Percentiles rank a stretch among this genome's conserved stretches.
Conservation (phyloP, 345 rosid species). For the Durio zibethinus region DNA sequence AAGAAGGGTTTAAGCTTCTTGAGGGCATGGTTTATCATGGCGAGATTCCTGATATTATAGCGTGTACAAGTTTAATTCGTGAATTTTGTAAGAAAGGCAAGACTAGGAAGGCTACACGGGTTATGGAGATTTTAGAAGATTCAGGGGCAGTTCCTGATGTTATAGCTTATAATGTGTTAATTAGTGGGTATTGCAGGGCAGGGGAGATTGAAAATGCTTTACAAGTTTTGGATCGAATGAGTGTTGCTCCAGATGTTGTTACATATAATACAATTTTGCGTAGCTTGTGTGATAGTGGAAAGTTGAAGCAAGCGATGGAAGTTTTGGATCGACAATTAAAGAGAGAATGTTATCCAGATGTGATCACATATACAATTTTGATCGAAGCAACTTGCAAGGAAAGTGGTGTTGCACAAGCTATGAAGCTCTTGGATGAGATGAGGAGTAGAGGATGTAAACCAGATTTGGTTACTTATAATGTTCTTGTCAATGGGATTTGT, state of each 20-base stretch:
- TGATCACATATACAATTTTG: constrained; percentile 71
- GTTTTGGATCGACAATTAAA: constrained; percentile 59
- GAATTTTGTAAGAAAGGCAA: constrained; percentile 72
- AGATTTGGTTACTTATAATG: constrained; percentile 77
- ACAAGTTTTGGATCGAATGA: constrained; percentile 62
- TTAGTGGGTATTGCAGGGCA: constrained; percentile 76
- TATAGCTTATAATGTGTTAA: constrained; percentile 75
- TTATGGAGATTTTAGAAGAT: constrained; percentile 71
- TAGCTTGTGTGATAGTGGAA: constrained; percentile 69
- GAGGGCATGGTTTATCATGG: constrained; percentile 79
- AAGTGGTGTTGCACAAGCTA: constrained; percentile 72
- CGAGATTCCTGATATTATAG: constrained; percentile 61
- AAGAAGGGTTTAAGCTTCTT: constrained; percentile 63
- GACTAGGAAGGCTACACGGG: constrained; percentile 62
- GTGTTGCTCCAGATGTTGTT: constrained; percentile 75
- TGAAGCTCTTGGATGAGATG: constrained; percentile 94
- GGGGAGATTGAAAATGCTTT: constrained; percentile 75
- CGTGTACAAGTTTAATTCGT: constrained; percentile 73
- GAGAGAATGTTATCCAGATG: constrained; percentile 72
- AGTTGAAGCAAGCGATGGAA: constrained; percentile 72
- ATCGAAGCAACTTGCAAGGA: constrained; percentile 85
- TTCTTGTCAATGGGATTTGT: constrained; percentile 82
- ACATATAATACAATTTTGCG: constrained; percentile 80
- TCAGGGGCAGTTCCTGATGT: constrained; percentile 80
- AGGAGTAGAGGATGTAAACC: constrained; percentile 72